phyloP scores from a whole-genome alignment of 306 rosid genomes.

The Geum urbanum region DNA sequence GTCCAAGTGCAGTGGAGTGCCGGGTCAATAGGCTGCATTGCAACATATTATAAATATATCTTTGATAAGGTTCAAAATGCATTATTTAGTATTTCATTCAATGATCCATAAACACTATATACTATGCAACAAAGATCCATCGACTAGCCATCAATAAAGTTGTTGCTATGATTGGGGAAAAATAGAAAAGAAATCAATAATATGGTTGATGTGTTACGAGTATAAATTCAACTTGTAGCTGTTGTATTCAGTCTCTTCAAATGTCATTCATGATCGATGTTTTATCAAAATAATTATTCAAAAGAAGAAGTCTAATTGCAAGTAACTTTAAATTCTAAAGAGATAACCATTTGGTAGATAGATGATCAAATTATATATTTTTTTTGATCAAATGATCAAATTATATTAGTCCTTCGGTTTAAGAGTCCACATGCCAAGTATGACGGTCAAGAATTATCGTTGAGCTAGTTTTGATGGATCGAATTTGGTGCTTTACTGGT shows the following conservation, averaged over 20 bases:
- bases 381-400: too few relatives aligned
- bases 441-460: neutral
- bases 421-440: too few relatives aligned
- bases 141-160: neutral
- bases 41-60: conserved; percentile 3
- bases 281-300: too few relatives aligned
- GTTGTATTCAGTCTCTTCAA: neutral
- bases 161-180: neutral
- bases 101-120: neutral
- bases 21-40: conserved; percentile 50
- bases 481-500: neutral
- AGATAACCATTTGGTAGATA: too few relatives aligned
- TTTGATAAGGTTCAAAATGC: conserved; percentile 5
- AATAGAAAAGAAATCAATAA: neutral
- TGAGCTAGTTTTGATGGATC: neutral
- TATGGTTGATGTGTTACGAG: neutral
- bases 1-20: conserved; percentile 62
- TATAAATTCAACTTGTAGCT: neutral
- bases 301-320: too few relatives aligned
- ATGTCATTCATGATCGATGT: neutral
- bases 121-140: neutral
- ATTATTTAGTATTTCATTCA: neutral
- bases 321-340: too few relatives aligned
- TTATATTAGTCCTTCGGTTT: too few relatives aligned
- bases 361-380: too few relatives aligned